Percentiles rank a stretch among this genome's conserved stretches.
These are phyloP conservation scores for Thraustochytrium sp. DNA, from an alignment of 352 stramenopile species.

Conservation along the genomic window DNA sequence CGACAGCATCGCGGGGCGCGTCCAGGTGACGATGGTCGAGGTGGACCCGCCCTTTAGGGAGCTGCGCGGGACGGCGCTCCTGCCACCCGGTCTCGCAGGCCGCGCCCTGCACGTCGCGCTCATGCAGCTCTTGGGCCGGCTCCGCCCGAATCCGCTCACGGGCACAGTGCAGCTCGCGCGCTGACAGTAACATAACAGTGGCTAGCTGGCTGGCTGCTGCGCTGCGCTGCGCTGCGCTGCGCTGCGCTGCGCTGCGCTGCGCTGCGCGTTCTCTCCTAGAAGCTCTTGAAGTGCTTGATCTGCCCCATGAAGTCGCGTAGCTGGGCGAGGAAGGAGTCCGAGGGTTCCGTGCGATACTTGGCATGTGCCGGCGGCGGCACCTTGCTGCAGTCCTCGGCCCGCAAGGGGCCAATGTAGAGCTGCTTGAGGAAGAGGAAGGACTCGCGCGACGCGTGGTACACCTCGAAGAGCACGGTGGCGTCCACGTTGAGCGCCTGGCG, in stretches of 20 bases:
- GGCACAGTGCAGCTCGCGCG: neutral
- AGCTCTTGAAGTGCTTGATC: neutral
- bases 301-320: constrained; percentile 27
- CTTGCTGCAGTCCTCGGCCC: constrained; percentile 57
- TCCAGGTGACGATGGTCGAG: neutral
- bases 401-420: constrained; percentile 80
- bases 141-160: neutral
- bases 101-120: neutral
- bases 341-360: neutral
- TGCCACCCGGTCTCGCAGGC: neutral
- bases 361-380: constrained; percentile 51
- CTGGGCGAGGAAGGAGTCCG: neutral
- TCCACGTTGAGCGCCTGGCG: constrained; percentile 76
- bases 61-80: neutral
- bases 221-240: too few species aligned
- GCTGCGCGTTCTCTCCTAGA: neutral
- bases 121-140: neutral
- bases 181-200: neutral
- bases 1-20: neutral
- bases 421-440: constrained; percentile 81
- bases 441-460: constrained; percentile 79
- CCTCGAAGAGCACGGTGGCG: constrained; percentile 79
- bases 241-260: too few species aligned
- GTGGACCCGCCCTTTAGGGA: neutral
- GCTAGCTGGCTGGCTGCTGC: too few species aligned